Percentiles rank a stretch among this genome's conserved stretches.
phyloP scores from a whole-genome alignment of 1,139 yeast species.

The Yamadazyma blattariae region DNA sequence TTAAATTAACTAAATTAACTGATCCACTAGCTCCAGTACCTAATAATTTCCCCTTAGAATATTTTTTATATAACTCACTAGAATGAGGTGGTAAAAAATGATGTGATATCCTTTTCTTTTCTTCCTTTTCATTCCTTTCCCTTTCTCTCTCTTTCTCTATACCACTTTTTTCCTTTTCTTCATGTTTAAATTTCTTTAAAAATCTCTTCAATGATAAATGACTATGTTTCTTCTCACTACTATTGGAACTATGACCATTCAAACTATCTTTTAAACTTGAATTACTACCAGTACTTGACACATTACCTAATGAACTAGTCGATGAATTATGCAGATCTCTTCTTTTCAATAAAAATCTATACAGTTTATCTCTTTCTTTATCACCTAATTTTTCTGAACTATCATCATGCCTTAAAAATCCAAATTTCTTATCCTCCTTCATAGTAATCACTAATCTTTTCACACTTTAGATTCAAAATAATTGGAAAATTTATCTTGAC shows the following conservation, averaged over 20 bases:
- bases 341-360: constrained; percentile 13
- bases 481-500: no score
- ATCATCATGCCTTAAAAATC: constrained; percentile 29
- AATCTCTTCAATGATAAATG: constrained; percentile 39
- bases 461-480: no score
- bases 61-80: constrained; percentile 38
- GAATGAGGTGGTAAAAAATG: constrained; percentile 17
- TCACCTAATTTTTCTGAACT: no score
- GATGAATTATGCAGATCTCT: constrained; percentile 12
- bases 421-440: constrained; percentile 2
- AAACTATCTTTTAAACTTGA: neutral
- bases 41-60: constrained; percentile 56
- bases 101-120: constrained; percentile 6
- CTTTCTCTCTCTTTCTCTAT: no score
- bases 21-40: constrained; percentile 84
- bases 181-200: constrained; percentile 35
- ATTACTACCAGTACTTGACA: constrained; percentile 8
- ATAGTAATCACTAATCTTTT: no score
- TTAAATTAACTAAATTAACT: constrained; percentile 55
- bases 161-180: no score
- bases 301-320: constrained; percentile 11
- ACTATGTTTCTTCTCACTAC: constrained; percentile 6
- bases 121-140: constrained; percentile 7
- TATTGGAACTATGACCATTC: neutral
- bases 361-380: constrained; percentile 14